A percentile compares a stretch with the other conserved stretches of the same genome.
Evolutionary conservation across 176 grass and related monocot genomes (phyloP).

Genomic region (Oryza officinalis): DNA sequence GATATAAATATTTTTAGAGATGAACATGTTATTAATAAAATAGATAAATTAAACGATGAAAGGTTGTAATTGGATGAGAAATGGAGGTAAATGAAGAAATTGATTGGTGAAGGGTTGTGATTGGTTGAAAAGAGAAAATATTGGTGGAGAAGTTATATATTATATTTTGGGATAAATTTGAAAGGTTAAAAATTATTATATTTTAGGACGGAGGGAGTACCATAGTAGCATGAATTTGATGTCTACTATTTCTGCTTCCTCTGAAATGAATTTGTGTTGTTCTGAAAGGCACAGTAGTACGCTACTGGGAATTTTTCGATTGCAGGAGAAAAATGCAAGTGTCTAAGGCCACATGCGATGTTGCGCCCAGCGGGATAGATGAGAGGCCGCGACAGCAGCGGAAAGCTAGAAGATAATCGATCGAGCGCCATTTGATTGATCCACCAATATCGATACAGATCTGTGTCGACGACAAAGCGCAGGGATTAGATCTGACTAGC

Average conservation of each 20-base stretch:
- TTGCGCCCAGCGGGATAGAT: background rate
- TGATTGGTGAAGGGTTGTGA: too few species aligned
- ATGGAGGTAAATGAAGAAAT: too few species aligned
- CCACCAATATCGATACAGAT: slow-evolving; percentile 34
- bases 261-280: background rate
- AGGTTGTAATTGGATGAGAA: too few species aligned
- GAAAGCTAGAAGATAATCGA: slow-evolving; percentile 14
- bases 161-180: too few species aligned
- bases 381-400: background rate
- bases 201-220: too few species aligned
- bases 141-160: too few species aligned
- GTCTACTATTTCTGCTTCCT: background rate
- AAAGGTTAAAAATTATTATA: too few species aligned
- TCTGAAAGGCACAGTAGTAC: background rate
- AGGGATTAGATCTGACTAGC: background rate
- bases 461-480: slow-evolving; percentile 21
- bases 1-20: too few species aligned
- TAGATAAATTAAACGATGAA: too few species aligned
- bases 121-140: too few species aligned
- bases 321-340: background rate
- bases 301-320: background rate
- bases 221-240: too few species aligned
- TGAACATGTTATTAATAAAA: too few species aligned
- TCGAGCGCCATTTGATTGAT: background rate
- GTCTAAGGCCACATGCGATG: slow-evolving; percentile 36